Conservation (phyloP, 805 yeast species). For the Lipomyces kockii region DNA sequence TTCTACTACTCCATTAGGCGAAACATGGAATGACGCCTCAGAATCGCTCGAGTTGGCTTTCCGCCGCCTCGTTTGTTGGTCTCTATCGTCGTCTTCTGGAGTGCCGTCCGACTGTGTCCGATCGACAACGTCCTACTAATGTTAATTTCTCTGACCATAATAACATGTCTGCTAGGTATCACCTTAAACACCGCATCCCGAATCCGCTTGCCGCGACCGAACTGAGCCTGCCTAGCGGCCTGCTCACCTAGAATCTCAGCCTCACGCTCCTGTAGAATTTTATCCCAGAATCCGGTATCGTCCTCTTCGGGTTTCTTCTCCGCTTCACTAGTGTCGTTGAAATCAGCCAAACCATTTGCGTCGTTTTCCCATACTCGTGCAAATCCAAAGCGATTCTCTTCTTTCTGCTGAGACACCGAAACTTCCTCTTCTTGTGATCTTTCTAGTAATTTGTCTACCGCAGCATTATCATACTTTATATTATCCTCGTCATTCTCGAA, state of each 20-base stretch:
- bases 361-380: slow-evolving; percentile 32
- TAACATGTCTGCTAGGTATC: not conserved
- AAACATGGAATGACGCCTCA: not conserved
- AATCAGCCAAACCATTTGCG: slow-evolving; percentile 10
- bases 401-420: not conserved
- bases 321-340: slow-evolving; percentile 1
- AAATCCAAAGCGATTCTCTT: slow-evolving; percentile 16
- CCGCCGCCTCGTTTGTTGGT: not conserved
- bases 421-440: slow-evolving; percentile 53
- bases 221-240: slow-evolving; percentile 4
- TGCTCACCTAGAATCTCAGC: slow-evolving; percentile 5
- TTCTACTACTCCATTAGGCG: not conserved
- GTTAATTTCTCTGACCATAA: not conserved
- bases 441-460: slow-evolving; percentile 72
- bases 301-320: slow-evolving; percentile 12
- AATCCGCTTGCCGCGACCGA: slow-evolving; percentile 32
- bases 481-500: slow-evolving; percentile 52
- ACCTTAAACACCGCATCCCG: slow-evolving; percentile 9
- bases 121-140: not conserved
- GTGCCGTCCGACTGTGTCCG: not conserved
- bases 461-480: slow-evolving; percentile 67
- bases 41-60: slow-evolving; percentile 1
- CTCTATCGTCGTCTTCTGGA: not conserved
- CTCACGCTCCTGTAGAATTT: slow-evolving; percentile 25
- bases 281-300: slow-evolving; percentile 30